Conservation (phyloP, 352 stramenopile genomes). For the Pythium dissotocum region DNA sequence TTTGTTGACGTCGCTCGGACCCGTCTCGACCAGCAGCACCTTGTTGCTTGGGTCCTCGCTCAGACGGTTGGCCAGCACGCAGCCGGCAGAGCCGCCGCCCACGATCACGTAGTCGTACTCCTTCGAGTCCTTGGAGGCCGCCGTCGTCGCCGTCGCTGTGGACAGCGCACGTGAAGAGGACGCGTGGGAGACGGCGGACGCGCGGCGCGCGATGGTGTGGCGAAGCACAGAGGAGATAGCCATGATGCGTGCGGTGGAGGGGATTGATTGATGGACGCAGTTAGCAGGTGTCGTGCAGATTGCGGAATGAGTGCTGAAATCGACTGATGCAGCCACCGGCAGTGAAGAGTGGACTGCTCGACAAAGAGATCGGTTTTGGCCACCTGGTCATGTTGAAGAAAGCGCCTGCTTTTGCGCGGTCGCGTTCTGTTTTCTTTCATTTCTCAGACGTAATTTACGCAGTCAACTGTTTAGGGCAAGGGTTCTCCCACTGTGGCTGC, state of each 20-base stretch:
- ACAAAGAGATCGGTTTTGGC: not conserved
- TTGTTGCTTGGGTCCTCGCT: slow-evolving; percentile 78
- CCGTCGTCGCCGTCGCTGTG: slow-evolving; percentile 5
- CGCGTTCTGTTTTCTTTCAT: slow-evolving; percentile 10
- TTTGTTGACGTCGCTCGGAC: slow-evolving; percentile 73
- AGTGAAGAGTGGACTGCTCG: not conserved
- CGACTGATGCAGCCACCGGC: not conserved
- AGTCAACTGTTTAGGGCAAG: slow-evolving; percentile 3
- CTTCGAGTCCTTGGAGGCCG: not conserved
- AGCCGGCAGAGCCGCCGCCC: slow-evolving; percentile 88
- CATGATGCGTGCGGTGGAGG: slow-evolving; percentile 1
- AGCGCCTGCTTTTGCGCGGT: not conserved
- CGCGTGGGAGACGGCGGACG: not conserved
- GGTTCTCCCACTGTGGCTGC: not conserved
- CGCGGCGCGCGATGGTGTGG: not conserved
- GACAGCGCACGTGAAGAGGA: slow-evolving; percentile 9
- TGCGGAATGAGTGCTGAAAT: slow-evolving; percentile 3
- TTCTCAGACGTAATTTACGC: slow-evolving; percentile 10
- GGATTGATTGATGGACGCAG: not conserved
- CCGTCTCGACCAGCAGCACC: slow-evolving; percentile 91
- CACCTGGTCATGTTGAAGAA: not conserved
- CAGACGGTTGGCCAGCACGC: slow-evolving; percentile 89
- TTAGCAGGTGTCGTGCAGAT: not conserved
- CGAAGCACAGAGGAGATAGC: not conserved
- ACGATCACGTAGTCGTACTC: slow-evolving; percentile 94